Evolutionary conservation across 2,329 filamentous ascomycete species (phyloP).

Genomic region (Talaromyces sp.): DNA sequence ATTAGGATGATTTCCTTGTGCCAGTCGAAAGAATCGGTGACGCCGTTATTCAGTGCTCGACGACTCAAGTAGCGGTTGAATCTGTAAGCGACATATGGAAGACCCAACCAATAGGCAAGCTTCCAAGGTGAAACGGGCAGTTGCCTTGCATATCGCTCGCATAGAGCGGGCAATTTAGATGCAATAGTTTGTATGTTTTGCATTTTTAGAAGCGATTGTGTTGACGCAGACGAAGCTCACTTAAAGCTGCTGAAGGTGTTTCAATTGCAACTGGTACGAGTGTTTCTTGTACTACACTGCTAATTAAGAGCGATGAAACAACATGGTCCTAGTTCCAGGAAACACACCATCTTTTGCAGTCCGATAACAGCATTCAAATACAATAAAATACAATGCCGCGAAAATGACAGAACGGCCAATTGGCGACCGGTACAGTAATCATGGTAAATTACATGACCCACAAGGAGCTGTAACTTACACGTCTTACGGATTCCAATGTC

Average conservation of each 20-base stretch:
- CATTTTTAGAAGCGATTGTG: background rate
- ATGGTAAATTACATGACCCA: background rate
- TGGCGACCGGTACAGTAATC: background rate
- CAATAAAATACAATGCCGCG: background rate
- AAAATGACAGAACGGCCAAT: background rate
- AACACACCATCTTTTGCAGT: background rate
- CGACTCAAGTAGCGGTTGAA: slow-evolving; percentile 2
- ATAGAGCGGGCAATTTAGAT: background rate
- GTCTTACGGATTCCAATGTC: too few relatives aligned
- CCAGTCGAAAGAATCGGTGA: background rate
- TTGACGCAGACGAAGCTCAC: background rate
- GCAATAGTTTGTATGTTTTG: background rate
- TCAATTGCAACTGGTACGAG: background rate
- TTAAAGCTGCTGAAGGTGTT: too few relatives aligned
- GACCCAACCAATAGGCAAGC: background rate
- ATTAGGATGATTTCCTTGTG: slow-evolving; percentile 6
- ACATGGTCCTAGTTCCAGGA: background rate
- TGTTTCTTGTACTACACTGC: background rate
- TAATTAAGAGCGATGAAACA: background rate
- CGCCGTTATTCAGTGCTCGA: slow-evolving; percentile 6
- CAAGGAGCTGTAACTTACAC: background rate
- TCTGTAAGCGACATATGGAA: background rate
- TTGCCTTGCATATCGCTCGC: background rate
- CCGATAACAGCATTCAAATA: background rate
- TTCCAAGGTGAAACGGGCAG: background rate